phyloP scores from a whole-genome alignment of 2,329 filamentous ascomycete genomes.

The Elsinoe fawcettii region DNA sequence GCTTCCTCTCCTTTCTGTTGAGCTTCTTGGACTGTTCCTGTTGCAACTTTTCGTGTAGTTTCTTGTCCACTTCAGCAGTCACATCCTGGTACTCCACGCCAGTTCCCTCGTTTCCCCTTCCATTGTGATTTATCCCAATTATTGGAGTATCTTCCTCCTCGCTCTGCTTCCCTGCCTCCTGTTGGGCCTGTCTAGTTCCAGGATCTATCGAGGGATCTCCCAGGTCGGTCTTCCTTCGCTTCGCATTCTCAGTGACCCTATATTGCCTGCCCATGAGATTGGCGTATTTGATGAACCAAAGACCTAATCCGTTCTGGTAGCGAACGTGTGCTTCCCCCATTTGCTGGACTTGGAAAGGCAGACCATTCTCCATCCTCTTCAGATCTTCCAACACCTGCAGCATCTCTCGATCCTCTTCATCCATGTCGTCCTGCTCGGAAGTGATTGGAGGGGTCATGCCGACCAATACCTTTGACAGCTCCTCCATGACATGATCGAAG shows the following conservation, averaged over 20 bases:
- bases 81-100: constrained; percentile 24
- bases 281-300: not conserved
- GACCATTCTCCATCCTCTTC: not conserved
- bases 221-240: not conserved
- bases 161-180: no score
- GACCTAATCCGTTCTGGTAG: no score
- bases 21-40: constrained; percentile 22
- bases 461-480: not conserved
- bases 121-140: not conserved
- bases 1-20: constrained; percentile 26
- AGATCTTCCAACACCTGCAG: not conserved
- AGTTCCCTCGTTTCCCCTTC: not conserved
- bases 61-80: constrained; percentile 25
- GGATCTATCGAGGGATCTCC: not conserved
- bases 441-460: no score
- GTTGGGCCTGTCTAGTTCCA: no score
- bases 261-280: not conserved
- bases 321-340: no score
- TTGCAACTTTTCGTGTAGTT: constrained; percentile 26
- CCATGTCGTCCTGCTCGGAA: not conserved
- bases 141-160: no score
- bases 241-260: not conserved
- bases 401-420: not conserved
- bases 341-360: not conserved
- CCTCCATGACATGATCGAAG: not conserved